Conservation (phyloP, 352 stramenopile species). For the Phytophthora citricola region DNA sequence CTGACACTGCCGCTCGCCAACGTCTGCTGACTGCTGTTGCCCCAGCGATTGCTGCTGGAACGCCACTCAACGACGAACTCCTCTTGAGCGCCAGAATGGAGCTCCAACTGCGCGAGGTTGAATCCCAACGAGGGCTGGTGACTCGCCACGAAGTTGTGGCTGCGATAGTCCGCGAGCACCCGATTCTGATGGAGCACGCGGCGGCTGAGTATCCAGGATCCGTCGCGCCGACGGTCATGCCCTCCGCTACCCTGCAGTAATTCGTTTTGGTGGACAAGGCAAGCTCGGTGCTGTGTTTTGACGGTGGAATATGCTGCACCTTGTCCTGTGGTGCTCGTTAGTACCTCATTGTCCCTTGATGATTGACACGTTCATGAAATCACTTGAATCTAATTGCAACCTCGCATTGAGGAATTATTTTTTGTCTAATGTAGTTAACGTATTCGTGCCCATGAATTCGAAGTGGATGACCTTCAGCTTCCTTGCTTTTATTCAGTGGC, state of each 20-base stretch:
- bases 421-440: too few relatives aligned
- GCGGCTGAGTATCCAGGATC: not conserved
- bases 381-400: too few relatives aligned
- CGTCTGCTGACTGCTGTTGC: slow-evolving; percentile 1
- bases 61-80: slow-evolving; percentile 2
- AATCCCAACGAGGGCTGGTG: slow-evolving; percentile 8
- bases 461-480: too few relatives aligned
- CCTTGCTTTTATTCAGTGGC: too few relatives aligned
- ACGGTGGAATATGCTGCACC: too few relatives aligned
- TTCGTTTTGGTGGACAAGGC: too few relatives aligned
- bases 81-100: slow-evolving; percentile 2
- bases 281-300: too few relatives aligned
- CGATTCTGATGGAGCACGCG: slow-evolving; percentile 5
- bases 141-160: slow-evolving; percentile 3
- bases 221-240: slow-evolving; percentile 1
- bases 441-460: too few relatives aligned
- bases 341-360: too few relatives aligned
- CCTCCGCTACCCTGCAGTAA: not conserved
- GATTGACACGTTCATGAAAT: too few relatives aligned
- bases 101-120: slow-evolving; percentile 1
- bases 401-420: too few relatives aligned
- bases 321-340: too few relatives aligned
- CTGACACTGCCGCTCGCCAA: slow-evolving; percentile 3
- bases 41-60: not conserved
- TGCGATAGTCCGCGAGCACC: slow-evolving; percentile 5